Conservation (phyloP, 1,284 basidiomycete species). For the Malassezia obtusa region DNA sequence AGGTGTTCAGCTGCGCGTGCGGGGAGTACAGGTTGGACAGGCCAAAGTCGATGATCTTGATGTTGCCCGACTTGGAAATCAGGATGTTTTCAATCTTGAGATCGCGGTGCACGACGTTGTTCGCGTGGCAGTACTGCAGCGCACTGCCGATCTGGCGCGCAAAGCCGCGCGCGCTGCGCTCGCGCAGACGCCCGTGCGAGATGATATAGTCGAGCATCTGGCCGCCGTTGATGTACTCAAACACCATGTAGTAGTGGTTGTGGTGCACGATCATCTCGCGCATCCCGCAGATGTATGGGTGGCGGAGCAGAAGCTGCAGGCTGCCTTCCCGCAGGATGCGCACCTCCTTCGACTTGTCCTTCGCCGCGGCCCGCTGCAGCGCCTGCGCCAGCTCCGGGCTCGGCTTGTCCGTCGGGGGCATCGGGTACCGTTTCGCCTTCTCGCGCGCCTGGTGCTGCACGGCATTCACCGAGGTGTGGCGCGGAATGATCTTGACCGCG, state of each 20-base stretch:
- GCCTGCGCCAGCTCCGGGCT: conserved; percentile 2
- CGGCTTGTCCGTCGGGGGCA: conserved; percentile 36
- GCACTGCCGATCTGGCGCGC: conserved; percentile 92
- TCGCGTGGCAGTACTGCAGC: conserved; percentile 90
- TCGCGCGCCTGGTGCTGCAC: conserved; percentile 41
- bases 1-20: conserved; percentile 70
- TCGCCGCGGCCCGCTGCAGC: conserved; percentile 48
- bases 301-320: conserved; percentile 81
- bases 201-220: conserved; percentile 99
- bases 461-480: conserved; percentile 57
- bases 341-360: conserved; percentile 91
- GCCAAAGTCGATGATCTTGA: conserved; percentile 99
- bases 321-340: conserved; percentile 90
- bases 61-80: conserved; percentile 94
- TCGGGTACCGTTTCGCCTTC: conserved; percentile 32
- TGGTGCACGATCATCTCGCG: conserved; percentile 64
- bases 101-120: conserved; percentile 94
- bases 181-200: conserved; percentile 86
- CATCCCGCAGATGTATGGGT: conserved; percentile 99
- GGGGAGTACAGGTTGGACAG: conserved; percentile 95
- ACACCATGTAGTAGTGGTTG: conserved; percentile 94
- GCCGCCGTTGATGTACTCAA: conserved; percentile 95
- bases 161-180: conserved; percentile 91
- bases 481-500: conserved; percentile 94
- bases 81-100: conserved; percentile 99